Conservation (phyloP, 352 stramenopile species). For the Pythium rishiriense region DNA sequence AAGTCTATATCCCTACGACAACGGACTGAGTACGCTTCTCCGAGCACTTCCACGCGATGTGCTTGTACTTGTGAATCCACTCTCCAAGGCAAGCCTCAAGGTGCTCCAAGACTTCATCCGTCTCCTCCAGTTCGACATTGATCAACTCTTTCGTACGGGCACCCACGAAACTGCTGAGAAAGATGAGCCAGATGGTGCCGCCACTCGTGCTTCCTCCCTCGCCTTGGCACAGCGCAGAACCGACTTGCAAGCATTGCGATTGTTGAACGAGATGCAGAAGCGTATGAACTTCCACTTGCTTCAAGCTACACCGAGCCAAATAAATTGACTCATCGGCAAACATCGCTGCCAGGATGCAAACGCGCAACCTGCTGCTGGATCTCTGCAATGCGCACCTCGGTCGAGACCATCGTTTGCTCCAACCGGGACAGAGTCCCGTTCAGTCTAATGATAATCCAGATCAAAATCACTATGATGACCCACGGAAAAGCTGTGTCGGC, state of each 20-base stretch:
- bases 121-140: slow-evolving; percentile 10
- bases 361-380: slow-evolving; percentile 21
- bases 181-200: background rate
- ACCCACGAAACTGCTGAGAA: background rate
- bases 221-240: slow-evolving; percentile 9
- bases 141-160: background rate
- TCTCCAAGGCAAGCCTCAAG: slow-evolving; percentile 2
- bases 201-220: background rate
- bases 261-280: slow-evolving; percentile 21
- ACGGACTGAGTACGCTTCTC: background rate
- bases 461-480: slow-evolving; percentile 59
- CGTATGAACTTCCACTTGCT: slow-evolving; percentile 23
- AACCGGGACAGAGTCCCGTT: slow-evolving; percentile 64
- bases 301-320: background rate
- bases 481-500: slow-evolving; percentile 43
- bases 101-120: slow-evolving; percentile 1
- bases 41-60: slow-evolving; percentile 5
- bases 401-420: slow-evolving; percentile 47
- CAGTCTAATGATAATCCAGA: slow-evolving; percentile 61
- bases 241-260: slow-evolving; percentile 12
- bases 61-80: slow-evolving; percentile 12
- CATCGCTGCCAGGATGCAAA: slow-evolving; percentile 5
- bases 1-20: background rate
- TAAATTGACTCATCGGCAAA: slow-evolving; percentile 20
- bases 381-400: slow-evolving; percentile 26